Base-by-base conservation (phyloP, 2,329 filamentous ascomycete species). In the Geosmithia putterillii region DNA sequence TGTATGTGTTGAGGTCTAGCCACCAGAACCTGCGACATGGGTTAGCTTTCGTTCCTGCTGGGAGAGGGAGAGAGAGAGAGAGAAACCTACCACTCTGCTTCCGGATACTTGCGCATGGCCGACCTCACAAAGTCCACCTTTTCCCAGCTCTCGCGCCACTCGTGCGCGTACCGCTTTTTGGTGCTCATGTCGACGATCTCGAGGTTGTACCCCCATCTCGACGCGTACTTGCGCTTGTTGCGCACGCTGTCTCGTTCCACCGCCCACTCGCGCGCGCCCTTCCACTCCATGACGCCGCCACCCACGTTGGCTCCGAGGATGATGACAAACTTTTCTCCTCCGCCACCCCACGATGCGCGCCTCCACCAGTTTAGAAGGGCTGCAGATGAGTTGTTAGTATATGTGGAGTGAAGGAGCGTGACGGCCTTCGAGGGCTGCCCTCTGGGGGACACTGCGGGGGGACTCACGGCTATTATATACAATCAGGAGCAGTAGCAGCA, bases 71-170 rank as follows among this genome's bases (percentile, higher is more conserved):
- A 6, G 10, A 32, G 15, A 32, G 23, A 25, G 23, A 25, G 10
- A 12, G 15, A 9, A 38, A 64, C 80, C 63, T 71, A 95, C 92
- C 92, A 98, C 69, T 98, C 90, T 28, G 90, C 92, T 50, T 94
- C 75, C 22, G 92, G 92, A 57, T 96, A 95, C 61, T 95, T 95
- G 58, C 81, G 78, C 74, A 98, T 81, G 38, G 83, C 81, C 47
- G 86, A 85, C 47, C 90, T 80, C 54, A 98, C 79, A 37, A 87
- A 87, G 60, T 98, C 92, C 47, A 95, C 89, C 70, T 96, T 98
- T 65, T 98, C 92, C 92, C 92, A 98, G 61, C 90, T 94, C 65
- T 98, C 92, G 56, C 92, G 79, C 92, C 92, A 98, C 65, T 98
- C 92, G 65, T 98, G 92, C 22, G 92, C 90, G 60, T 98, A 98